A percentile compares a stretch with the other conserved stretches of the same genome.
Conservation (phyloP, 805 yeast genomes). For the Hanseniaspora valbyensis region DNA sequence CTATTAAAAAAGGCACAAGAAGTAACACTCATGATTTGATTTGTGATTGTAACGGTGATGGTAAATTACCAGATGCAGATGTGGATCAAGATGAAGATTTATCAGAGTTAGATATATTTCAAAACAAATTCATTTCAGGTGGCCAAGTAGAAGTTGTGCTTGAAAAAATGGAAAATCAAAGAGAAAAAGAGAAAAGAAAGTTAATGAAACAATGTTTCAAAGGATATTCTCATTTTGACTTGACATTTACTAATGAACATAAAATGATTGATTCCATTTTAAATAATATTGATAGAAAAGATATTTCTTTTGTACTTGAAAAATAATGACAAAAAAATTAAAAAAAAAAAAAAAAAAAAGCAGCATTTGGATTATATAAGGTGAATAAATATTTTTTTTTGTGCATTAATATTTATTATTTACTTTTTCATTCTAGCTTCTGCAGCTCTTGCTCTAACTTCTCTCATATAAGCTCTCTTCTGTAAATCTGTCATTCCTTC, state of each 20-base stretch:
- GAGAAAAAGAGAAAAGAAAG: constrained; percentile 28
- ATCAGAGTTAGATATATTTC: constrained; percentile 15
- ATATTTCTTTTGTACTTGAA: constrained; percentile 13
- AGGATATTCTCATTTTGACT: constrained; percentile 56
- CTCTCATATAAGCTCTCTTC: constrained; percentile 70
- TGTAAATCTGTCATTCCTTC: constrained; percentile 65
- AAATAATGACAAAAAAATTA: constrained; percentile 27
- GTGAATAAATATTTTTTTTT: constrained; percentile 27
- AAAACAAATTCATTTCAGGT: constrained; percentile 35
- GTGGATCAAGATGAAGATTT: constrained; percentile 19
- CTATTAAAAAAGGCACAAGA: constrained; percentile 37
- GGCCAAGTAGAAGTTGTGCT: constrained; percentile 30
- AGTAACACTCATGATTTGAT: constrained; percentile 73
- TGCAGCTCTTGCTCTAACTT: constrained; percentile 91
- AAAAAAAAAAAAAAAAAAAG: constrained; percentile 24
- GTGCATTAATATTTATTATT: constrained; percentile 28
- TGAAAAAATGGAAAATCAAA: constrained; percentile 20
- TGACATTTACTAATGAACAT: constrained; percentile 23
- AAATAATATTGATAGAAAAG: not conserved
- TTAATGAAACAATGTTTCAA: constrained; percentile 48
- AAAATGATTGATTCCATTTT: constrained; percentile 13
- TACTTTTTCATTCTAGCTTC: constrained; percentile 58
- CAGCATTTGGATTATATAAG: constrained; percentile 23
- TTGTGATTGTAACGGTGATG: constrained; percentile 51
- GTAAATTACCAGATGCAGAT: constrained; percentile 28